A percentile compares a stretch with the other conserved stretches of the same genome.
Evolutionary conservation across 1,139 yeast species (phyloP).

Genomic region (Saccharomyces hybrid): DNA sequence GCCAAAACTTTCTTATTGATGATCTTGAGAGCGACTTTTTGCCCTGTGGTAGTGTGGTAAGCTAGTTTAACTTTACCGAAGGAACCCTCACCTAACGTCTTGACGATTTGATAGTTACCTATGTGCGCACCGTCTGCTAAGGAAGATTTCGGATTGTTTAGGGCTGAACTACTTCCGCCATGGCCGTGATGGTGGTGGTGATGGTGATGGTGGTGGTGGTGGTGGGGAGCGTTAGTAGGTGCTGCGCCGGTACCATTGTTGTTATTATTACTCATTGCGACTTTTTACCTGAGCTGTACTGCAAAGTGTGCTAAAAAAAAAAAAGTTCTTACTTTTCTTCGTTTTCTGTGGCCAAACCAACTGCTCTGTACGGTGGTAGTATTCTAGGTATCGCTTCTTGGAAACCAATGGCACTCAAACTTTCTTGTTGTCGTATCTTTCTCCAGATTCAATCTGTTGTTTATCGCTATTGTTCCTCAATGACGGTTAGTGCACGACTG

Average conservation of each 20-base stretch:
- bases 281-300: background rate
- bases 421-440: background rate
- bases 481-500: background rate
- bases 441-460: background rate
- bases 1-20: conserved; percentile 89
- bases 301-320: background rate
- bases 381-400: too few relatives aligned
- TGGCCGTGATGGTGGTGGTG: conserved; percentile 20
- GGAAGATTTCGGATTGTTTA: conserved; percentile 10
- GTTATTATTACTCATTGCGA: background rate
- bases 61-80: conserved; percentile 95
- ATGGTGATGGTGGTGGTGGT: conserved; percentile 19
- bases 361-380: too few relatives aligned
- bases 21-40: conserved; percentile 84
- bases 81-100: conserved; percentile 92
- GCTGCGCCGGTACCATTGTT: background rate
- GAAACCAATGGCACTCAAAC: background rate
- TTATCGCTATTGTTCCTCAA: background rate
- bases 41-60: conserved; percentile 84
- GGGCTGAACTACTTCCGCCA: conserved; percentile 5
- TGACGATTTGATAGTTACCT: conserved; percentile 90
- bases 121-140: conserved; percentile 44
- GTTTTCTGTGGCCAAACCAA: too few relatives aligned
- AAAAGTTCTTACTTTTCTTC: background rate
- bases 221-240: background rate